Conservation (phyloP, 371 early-diverging fungal genomes). For the Sporodiniella umbellata region DNA sequence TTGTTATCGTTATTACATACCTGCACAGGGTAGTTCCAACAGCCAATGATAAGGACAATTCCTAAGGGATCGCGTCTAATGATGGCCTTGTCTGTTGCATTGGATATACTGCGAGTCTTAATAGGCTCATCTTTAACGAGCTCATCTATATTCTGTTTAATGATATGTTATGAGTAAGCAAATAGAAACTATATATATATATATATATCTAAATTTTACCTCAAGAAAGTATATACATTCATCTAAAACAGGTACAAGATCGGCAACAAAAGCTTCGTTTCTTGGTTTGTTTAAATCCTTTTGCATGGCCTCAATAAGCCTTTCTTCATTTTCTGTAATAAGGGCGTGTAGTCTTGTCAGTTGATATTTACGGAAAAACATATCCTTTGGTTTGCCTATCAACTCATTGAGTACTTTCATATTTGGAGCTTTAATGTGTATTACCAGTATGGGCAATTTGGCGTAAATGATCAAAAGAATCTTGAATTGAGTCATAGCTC, state of each 20-base stretch:
- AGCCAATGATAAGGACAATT: constrained; percentile 53
- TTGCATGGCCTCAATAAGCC: constrained; percentile 55
- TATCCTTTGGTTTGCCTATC: constrained; percentile 39
- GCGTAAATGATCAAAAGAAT: constrained; percentile 29
- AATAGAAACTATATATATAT: constrained; percentile 9
- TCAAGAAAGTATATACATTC: constrained; percentile 49
- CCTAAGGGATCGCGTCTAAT: constrained; percentile 80
- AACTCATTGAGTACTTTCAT: not conserved
- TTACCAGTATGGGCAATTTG: constrained; percentile 33
- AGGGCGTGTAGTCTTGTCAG: constrained; percentile 63
- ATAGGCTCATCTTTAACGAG: constrained; percentile 54
- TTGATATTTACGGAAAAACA: constrained; percentile 66
- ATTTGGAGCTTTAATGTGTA: not conserved
- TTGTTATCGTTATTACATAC: constrained; percentile 8
- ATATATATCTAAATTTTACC: constrained; percentile 11
- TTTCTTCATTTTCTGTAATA: constrained; percentile 64
- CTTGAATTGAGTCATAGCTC: constrained; percentile 37
- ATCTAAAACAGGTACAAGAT: constrained; percentile 58
- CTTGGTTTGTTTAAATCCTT: constrained; percentile 68
- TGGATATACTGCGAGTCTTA: constrained; percentile 24
- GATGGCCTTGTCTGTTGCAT: constrained; percentile 40
- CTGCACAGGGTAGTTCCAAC: constrained; percentile 51
- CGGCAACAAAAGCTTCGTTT: constrained; percentile 55
- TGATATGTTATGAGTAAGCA: no score
- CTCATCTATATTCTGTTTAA: constrained; percentile 64